Conservation (phyloP, 495 filamentous ascomycete species). For the Aspergillus biplanus region DNA sequence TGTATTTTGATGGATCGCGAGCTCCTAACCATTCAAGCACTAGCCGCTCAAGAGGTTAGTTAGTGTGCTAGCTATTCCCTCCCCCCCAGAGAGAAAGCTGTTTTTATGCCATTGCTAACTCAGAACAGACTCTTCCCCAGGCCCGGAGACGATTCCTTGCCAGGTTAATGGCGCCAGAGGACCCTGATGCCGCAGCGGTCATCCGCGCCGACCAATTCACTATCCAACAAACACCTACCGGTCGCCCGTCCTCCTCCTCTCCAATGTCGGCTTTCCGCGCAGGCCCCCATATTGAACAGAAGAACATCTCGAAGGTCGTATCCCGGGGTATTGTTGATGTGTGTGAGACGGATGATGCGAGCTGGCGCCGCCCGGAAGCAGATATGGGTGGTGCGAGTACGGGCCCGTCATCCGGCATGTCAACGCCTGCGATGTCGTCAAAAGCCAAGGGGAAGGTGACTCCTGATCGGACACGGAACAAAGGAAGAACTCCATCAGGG, state of each 20-base stretch:
- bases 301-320: conserved; percentile 11
- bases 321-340: conserved; percentile 26
- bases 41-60: conserved; percentile 39
- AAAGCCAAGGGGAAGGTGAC: conserved; percentile 20
- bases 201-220: conserved; percentile 36
- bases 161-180: conserved; percentile 37
- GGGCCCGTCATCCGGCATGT: not conserved
- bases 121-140: conserved; percentile 42
- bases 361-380: conserved; percentile 23
- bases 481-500: conserved; percentile 18
- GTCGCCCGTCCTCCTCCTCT: not conserved
- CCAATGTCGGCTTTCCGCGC: conserved; percentile 3
- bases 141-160: conserved; percentile 43
- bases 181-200: conserved; percentile 33
- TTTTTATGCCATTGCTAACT: conserved; percentile 2
- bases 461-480: conserved; percentile 20
- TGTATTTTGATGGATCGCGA: conserved; percentile 41
- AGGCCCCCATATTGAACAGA: not conserved
- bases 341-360: conserved; percentile 28
- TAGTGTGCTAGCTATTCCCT: conserved; percentile 5
- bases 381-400: not conserved
- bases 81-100: not conserved
- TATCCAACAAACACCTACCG: conserved; percentile 17
- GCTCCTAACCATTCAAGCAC: conserved; percentile 39
- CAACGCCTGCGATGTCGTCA: conserved; percentile 16